phyloP scores from a whole-genome alignment of 139 green algal species.

The Spirogloea muscicola region DNA sequence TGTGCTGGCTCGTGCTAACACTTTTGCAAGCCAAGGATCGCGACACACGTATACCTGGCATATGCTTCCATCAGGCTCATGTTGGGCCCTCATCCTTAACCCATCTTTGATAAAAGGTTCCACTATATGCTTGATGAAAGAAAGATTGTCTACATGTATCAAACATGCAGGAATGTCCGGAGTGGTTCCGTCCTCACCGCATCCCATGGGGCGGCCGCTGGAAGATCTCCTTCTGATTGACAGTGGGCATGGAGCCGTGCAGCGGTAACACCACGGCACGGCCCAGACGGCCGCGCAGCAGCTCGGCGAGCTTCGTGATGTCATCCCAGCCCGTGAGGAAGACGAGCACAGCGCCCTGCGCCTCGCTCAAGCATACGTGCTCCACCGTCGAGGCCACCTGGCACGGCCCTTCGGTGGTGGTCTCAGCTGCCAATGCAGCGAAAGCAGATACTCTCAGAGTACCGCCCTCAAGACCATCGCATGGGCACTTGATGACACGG shows the following conservation, averaged over 20 bases:
- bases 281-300: neutral
- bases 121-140: slow-evolving; percentile 3
- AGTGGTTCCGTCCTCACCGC: slow-evolving; percentile 59
- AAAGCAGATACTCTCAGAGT: too few relatives aligned
- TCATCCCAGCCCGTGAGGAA: slow-evolving; percentile 60
- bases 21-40: neutral
- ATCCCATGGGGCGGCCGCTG: slow-evolving; percentile 34
- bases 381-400: slow-evolving; percentile 50
- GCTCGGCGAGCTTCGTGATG: slow-evolving; percentile 52
- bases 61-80: too few relatives aligned
- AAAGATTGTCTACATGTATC: slow-evolving; percentile 7
- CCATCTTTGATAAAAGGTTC: too few relatives aligned
- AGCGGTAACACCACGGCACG: slow-evolving; percentile 68
- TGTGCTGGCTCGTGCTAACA: neutral
- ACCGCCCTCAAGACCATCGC: too few relatives aligned
- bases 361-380: slow-evolving; percentile 52
- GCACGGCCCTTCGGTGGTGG: too few relatives aligned
- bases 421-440: too few relatives aligned
- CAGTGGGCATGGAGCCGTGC: slow-evolving; percentile 75
- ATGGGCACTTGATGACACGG: too few relatives aligned
- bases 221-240: slow-evolving; percentile 61
- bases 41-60: too few relatives aligned
- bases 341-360: slow-evolving; percentile 52
- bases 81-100: too few relatives aligned
- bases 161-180: neutral